Evolutionary conservation across 192 early-diverging fungal species (phyloP), one percentile per base, ranked within the genome.

Genomic region (Tieghemiomyces parasiticus): DNA sequence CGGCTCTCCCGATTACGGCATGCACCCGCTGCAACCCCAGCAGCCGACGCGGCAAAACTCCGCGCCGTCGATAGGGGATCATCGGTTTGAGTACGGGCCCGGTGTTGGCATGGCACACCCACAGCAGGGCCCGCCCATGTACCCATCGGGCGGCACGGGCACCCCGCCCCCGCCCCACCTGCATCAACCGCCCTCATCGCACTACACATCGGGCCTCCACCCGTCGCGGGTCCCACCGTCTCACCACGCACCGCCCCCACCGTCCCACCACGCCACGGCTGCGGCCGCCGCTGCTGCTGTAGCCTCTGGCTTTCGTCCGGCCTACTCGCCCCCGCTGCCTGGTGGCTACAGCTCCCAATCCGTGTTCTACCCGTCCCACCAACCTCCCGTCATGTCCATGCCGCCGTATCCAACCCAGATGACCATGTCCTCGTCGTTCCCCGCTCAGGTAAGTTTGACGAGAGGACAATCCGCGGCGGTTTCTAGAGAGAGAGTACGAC

Each of bases 321-420:
- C 52, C 24, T 59, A 58, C 3, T 63, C 66, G 50, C 66, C 61
- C 16, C 47, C 35, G 16, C 19, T 51, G 1, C 46, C 54, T 29
- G 31, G 30, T 32, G 54, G 60, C 33, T 35, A 64, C 42, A 44
- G 58, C 66, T 49, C 33, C 70, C 14, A 60, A 65, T 62, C 30
- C 52, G 22, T 67, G 67, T 44, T 26, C 38, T 26, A 59, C 20
- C 16, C 35, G 35, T 44, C 33, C 3, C 28, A 42, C 8, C n/a
- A n/a, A n/a, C n/a, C n/a, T n/a, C 35, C 35, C 12, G 24, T 48
- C 25, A 61, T 34, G 25, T 46, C 63, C 44, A 63, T 61, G n/a
- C 49, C 59, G 12, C 51, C 47, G 16, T 64, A 62, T 35, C 4
- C 62, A 29, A 61, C 19, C 50, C 20, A 6, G 38, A 6, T 42